Base-by-base conservation (phyloP, 225 moss, liverwort and hornwort species). In the Takakia lepidozioides region DNA sequence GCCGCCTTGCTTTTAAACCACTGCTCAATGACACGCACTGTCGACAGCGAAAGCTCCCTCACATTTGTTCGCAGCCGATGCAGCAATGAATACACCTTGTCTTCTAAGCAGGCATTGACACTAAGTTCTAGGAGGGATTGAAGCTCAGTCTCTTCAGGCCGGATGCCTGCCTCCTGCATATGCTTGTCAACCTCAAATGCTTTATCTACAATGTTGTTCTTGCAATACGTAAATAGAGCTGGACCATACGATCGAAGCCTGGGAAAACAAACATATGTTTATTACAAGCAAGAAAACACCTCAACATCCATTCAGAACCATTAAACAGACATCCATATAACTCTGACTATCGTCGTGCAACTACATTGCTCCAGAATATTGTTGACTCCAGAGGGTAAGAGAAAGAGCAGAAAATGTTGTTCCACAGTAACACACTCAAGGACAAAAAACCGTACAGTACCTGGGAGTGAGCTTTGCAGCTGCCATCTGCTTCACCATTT, bases 401-500 rank as follows among this genome's bases (percentile, higher is more conserved):
- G n/a, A n/a, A n/a, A n/a, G n/a, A n/a, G n/a, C n/a, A n/a, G n/a
- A n/a, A n/a, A n/a, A n/a, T n/a, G n/a, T n/a, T n/a, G n/a, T n/a
- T n/a, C n/a, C n/a, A n/a, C n/a, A n/a, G n/a, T n/a, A n/a, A n/a
- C n/a, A n/a, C n/a, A n/a, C n/a, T n/a, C n/a, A n/a, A n/a, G n/a
- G n/a, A n/a, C n/a, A n/a, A n/a, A n/a, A n/a, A n/a, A n/a, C n/a
- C n/a, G 21, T 50, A 25, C 10, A 39, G 57, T 39, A 78, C 78
- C 78, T 87, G 4, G 90, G 95, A 66, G 90, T 70, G 11, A 98
- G 69, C 52, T 98, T 90, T 35, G 80, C 63, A 15, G 66, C 66
- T 16, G 80, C 82, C 87, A 95, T 95, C 75, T 90, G 76, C 71
- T 95, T 95, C 14, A 95, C 87, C 82, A 85, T 84, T 55, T 95